Evolutionary conservation across 371 early-diverging fungal genomes (phyloP).

Genomic region (Coemansia sp.): DNA sequence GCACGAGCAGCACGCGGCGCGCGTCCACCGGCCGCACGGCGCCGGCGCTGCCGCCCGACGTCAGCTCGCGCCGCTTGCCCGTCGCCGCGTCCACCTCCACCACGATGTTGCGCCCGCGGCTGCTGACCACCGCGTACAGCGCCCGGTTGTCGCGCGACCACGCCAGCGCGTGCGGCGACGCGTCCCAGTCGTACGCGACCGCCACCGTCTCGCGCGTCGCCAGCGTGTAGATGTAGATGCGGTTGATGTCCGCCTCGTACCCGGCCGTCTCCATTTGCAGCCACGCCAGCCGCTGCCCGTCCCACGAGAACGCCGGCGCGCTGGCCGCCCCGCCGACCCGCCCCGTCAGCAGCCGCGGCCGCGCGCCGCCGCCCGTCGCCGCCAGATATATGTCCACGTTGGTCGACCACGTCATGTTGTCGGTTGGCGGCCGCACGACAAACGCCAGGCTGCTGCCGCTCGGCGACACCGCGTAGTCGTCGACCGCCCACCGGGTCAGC

Average conservation of each 20-base stretch:
- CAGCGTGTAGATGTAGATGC: constrained; percentile 54
- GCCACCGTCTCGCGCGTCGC: constrained; percentile 51
- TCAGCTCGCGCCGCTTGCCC: constrained; percentile 11
- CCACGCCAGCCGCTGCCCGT: constrained; percentile 53
- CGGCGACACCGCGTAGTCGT: constrained; percentile 25
- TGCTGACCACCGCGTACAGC: constrained; percentile 59
- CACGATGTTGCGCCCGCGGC: constrained; percentile 50
- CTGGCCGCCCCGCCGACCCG: constrained; percentile 27
- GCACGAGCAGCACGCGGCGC: constrained; percentile 11
- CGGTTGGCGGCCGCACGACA: constrained; percentile 25
- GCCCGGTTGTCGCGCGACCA: constrained; percentile 59
- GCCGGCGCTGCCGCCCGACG: constrained; percentile 48
- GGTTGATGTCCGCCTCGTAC: constrained; percentile 74
- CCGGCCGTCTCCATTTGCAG: constrained; percentile 70
- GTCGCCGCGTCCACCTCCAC: constrained; percentile 23
- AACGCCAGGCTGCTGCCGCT: constrained; percentile 51
- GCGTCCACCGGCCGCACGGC: constrained; percentile 13
- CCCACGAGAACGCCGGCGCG: constrained; percentile 29
- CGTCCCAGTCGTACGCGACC: constrained; percentile 64
- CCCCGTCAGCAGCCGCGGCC: constrained; percentile 46
- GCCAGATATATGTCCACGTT: constrained; percentile 37
- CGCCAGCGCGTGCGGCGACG: constrained; percentile 58
- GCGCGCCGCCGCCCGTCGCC: constrained; percentile 1
- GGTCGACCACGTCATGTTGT: constrained; percentile 18
- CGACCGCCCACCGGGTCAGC: constrained; percentile 24